Conservation (phyloP, 495 filamentous ascomycete genomes). For the Penicillium flavigenum region DNA sequence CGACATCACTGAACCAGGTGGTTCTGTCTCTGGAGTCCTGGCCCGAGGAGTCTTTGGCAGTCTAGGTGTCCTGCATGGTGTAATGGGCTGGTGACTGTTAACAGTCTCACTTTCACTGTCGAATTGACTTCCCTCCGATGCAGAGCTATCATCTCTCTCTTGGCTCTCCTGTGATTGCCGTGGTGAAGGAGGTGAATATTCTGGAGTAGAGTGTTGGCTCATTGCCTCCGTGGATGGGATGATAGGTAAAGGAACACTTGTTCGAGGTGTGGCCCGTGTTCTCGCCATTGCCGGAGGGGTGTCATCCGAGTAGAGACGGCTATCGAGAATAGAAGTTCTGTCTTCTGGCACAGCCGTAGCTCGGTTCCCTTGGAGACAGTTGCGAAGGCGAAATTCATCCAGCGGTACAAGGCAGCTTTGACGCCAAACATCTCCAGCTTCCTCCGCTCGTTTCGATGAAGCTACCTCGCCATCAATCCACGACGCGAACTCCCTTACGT, state of each 20-base stretch:
- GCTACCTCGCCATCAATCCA: slow-evolving; percentile 1
- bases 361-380: slow-evolving; percentile 2
- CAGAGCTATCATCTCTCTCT: background rate
- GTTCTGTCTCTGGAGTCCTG: background rate
- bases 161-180: background rate
- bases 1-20: background rate
- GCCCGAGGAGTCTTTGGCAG: background rate
- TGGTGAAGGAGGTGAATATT: background rate
- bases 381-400: background rate
- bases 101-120: background rate
- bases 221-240: background rate
- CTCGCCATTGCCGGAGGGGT: background rate
- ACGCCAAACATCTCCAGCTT: background rate
- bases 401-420: slow-evolving; percentile 1
- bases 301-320: background rate
- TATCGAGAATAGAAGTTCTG: background rate
- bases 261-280: background rate
- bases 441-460: background rate
- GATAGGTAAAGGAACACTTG: background rate
- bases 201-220: background rate
- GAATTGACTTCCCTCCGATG: background rate
- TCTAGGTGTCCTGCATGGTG: background rate
- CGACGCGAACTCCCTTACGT: background rate
- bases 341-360: background rate
- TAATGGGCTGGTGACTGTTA: background rate